These are phyloP conservation scores for Trichocladium antarcticum DNA, from an alignment of 495 filamentous ascomycete species.

Conservation along the genomic window DNA sequence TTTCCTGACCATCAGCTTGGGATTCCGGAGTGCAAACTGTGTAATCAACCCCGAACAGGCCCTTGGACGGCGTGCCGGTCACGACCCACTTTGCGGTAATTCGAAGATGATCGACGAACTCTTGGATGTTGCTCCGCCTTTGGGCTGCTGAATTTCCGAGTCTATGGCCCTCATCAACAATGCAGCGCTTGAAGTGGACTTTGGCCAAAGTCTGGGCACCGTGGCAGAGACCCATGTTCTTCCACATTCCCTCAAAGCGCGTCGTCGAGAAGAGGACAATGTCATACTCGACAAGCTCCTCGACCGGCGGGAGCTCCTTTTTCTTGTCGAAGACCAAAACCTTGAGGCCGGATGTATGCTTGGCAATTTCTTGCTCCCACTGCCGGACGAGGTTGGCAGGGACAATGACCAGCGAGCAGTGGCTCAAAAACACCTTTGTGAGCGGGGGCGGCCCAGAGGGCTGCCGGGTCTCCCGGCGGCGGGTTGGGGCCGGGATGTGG, in stretches of 20 bases:
- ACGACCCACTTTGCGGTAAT: constrained; percentile 78
- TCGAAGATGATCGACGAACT: constrained; percentile 54
- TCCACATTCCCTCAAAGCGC: constrained; percentile 61
- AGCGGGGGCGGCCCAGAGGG: constrained; percentile 21
- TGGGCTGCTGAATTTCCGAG: constrained; percentile 49
- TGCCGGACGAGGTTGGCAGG: constrained; percentile 60
- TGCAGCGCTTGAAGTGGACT: constrained; percentile 73
- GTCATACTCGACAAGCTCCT: constrained; percentile 58
- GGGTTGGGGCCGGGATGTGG: constrained; percentile 37
- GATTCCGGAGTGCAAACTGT: constrained; percentile 24
- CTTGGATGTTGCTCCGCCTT: constrained; percentile 51
- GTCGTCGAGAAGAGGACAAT: constrained; percentile 65
- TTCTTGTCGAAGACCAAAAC: constrained; percentile 46
- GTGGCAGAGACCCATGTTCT: constrained; percentile 11
- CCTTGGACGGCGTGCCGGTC: constrained; percentile 77
- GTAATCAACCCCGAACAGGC: constrained; percentile 56
- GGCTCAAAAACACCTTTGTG: constrained; percentile 49
- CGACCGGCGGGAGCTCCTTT: constrained; percentile 44
- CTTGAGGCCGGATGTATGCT: constrained; percentile 58
- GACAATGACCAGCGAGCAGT: constrained; percentile 58
- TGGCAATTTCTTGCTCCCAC: constrained; percentile 54
- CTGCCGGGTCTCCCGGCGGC: constrained; percentile 35
- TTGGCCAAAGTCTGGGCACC: constrained; percentile 38
- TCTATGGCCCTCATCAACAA: constrained; percentile 86
- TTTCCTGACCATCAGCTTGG: not conserved